Conservation (phyloP, 2,329 filamentous ascomycete species). For the Cladophialophora immunda region DNA sequence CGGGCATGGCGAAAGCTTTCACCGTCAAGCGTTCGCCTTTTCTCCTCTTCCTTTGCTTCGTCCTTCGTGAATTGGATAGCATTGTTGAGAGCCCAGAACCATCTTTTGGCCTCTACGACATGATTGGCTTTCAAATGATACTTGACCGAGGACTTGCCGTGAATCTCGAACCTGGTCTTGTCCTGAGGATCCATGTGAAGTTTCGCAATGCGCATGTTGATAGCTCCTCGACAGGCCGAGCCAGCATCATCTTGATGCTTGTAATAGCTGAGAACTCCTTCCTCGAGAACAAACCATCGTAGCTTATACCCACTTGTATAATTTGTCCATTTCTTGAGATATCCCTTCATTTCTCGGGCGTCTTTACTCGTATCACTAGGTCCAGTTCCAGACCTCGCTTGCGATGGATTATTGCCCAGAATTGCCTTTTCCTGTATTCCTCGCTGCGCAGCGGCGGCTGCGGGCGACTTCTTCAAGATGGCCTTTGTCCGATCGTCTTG, state of each 20-base stretch:
- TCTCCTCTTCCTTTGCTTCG: constrained; percentile 89
- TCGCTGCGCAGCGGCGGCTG: constrained; percentile 90
- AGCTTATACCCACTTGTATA: constrained; percentile 97
- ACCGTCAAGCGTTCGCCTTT: constrained; percentile 75
- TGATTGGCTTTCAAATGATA: constrained; percentile 98
- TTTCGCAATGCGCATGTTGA: constrained; percentile 97
- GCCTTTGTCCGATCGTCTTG: constrained; percentile 89
- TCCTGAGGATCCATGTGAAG: constrained; percentile 97
- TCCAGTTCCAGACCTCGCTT: constrained; percentile 53
- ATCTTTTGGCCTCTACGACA: constrained; percentile 95
- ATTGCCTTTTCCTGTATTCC: constrained; percentile 98
- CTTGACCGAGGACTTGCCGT: constrained; percentile 97
- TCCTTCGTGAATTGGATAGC: constrained; percentile 99
- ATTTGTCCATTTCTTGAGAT: constrained; percentile 99
- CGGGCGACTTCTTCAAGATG: constrained; percentile 92
- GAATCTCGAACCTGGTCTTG: constrained; percentile 97
- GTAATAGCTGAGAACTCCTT: constrained; percentile 97
- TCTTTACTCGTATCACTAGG: constrained; percentile 75
- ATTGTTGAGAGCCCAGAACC: constrained; percentile 99
- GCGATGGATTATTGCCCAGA: constrained; percentile 72
- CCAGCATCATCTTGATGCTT: constrained; percentile 98
- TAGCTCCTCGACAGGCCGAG: constrained; percentile 93
- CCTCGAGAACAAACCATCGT: constrained; percentile 96
- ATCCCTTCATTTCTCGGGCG: constrained; percentile 95
- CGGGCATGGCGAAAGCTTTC: constrained; percentile 82